Conservation (phyloP, 805 yeast species). For the Ogataea philodendri region DNA sequence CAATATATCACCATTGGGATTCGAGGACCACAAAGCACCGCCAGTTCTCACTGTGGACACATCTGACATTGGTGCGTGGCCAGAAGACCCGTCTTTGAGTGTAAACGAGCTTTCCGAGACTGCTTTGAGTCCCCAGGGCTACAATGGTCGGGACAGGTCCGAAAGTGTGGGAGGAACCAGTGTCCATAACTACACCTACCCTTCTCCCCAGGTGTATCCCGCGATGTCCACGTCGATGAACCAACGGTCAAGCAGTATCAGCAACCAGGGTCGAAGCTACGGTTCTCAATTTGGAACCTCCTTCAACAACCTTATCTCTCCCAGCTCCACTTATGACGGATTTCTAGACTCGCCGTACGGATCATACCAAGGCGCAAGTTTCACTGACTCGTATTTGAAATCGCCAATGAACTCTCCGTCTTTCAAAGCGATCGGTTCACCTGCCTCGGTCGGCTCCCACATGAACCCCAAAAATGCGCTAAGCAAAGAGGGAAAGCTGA, state of each 20-base stretch:
- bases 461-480: slow-evolving; percentile 36
- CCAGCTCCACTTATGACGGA: slow-evolving; percentile 35
- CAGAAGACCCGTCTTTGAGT: slow-evolving; percentile 8
- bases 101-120: slow-evolving; percentile 17
- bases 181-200: slow-evolving; percentile 16
- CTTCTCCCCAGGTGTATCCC: slow-evolving; percentile 31
- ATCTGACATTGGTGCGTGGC: slow-evolving; percentile 12
- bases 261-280: slow-evolving; percentile 29
- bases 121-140: slow-evolving; percentile 18
- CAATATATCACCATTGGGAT: slow-evolving; percentile 16
- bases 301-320: slow-evolving; percentile 33
- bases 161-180: slow-evolving; percentile 15
- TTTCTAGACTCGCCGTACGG: slow-evolving; percentile 37
- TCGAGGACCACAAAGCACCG: slow-evolving; percentile 6
- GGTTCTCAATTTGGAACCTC: slow-evolving; percentile 34
- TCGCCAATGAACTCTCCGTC: slow-evolving; percentile 38
- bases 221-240: slow-evolving; percentile 18
- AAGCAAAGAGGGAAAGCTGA: slow-evolving; percentile 66
- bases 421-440: slow-evolving; percentile 28
- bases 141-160: slow-evolving; percentile 13
- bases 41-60: slow-evolving; percentile 18
- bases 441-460: slow-evolving; percentile 34
- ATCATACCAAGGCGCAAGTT: slow-evolving; percentile 31
- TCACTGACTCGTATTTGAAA: slow-evolving; percentile 30
- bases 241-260: slow-evolving; percentile 24